These are phyloP conservation scores for Solanum commersonii DNA, from an alignment of 257 asterid species.

Conservation along the genomic window DNA sequence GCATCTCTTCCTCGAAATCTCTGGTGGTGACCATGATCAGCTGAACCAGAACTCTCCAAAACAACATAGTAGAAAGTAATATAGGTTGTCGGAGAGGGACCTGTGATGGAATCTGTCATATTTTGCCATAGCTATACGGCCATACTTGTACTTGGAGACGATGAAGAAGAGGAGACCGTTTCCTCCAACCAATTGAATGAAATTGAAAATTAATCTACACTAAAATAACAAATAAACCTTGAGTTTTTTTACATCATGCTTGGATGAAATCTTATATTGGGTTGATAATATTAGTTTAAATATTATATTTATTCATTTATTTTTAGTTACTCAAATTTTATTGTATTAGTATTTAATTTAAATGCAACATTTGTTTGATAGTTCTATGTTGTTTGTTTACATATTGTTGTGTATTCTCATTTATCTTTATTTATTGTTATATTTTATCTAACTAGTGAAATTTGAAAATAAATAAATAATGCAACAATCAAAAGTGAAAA, in stretches of 20 bases:
- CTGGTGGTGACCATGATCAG: conserved; percentile 6
- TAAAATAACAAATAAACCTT: too few species aligned
- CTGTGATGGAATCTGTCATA: conserved; percentile 38
- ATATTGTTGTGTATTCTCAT: neutral
- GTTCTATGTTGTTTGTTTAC: too few species aligned
- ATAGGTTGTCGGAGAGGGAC: neutral
- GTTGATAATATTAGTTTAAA: too few species aligned
- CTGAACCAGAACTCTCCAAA: conserved; percentile 11
- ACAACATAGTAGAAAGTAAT: neutral
- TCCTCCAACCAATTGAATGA: neutral
- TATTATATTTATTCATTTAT: too few species aligned
- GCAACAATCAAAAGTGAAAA: neutral
- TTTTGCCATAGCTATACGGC: conserved; percentile 62
- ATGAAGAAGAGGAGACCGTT: neutral
- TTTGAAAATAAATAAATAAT: neutral
- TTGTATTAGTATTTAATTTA: too few species aligned
- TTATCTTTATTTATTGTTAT: neutral
- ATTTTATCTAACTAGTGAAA: too few species aligned
- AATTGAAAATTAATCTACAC: neutral
- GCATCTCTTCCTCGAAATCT: neutral
- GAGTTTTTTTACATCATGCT: too few species aligned
- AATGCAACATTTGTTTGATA: too few species aligned
- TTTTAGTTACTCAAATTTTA: too few species aligned
- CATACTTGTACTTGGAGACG: conserved; percentile 7
- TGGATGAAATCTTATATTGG: too few species aligned